Evolutionary conservation across 2,329 filamentous ascomycete species (phyloP), one percentile per base, ranked within the genome.

Genomic region (Ophiostoma fasciatum): DNA sequence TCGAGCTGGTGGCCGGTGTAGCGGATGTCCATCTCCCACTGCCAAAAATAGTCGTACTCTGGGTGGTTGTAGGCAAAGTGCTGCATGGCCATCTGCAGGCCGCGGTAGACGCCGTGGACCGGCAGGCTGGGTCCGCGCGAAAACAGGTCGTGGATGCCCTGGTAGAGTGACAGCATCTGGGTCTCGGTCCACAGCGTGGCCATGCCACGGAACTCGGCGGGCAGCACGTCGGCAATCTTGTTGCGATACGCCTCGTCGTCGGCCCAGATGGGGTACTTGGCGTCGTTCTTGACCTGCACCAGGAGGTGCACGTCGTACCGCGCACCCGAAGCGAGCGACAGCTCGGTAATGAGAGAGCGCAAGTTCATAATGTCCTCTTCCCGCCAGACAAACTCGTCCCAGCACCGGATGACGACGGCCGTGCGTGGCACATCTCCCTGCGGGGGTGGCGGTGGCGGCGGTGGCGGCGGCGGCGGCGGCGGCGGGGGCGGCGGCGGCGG

Each of bases 1-100:
- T 82, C 73, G 45, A 80, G 85, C 61, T 82, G 88, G 57, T 94
- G 84, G 25, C 85, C 84, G 0, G 81, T 90, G 55, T 92, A 93
- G 21, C 84, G 77, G 30, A 87, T 74, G 49, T 94, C 85, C 78
- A 93, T 88, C 56, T 94, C 85, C 82, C 85, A 92, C 46, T 93
- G 82, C 85, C 85, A 94, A 56, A 85, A 84, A 58, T 76, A 82
- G 32, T 92, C 83, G 51, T 87, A 94, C 54, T 93, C 85, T 1
- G 82, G 81, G 55, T 94, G 85, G 48, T 74, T 71, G 50, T 87
- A 76, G 6, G 87, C 82, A 53, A 96, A 96, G 56, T 88, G 82
- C 51, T 94, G 87, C 62, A 96, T 77, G 0, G 87, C 84, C 83
- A 96, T 93, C 49, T 85, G 84, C 9, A 90, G 73, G 37, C 83